Conservation (phyloP, 176 grass and related monocot genomes). For the Carex parvula region DNA sequence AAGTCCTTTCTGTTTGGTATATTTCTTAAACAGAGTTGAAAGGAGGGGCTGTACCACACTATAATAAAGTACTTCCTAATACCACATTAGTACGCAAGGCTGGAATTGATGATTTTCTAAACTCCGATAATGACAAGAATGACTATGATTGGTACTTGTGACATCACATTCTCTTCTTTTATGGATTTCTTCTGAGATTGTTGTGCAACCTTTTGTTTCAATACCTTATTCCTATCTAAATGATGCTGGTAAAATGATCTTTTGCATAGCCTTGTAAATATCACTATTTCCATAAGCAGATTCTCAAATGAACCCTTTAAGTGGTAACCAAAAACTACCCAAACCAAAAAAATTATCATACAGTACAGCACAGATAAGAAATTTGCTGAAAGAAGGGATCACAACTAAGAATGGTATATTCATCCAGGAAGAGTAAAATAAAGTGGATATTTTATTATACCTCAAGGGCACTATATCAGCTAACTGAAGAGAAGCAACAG, state of each 20-base stretch:
- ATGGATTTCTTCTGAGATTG: neutral
- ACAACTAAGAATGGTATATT: neutral
- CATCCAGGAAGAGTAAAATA: neutral
- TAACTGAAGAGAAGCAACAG: neutral
- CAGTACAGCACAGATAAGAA: neutral
- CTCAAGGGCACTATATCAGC: neutral
- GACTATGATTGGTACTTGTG: slow-evolving; percentile 87
- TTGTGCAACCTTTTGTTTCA: neutral
- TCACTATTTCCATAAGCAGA: neutral
- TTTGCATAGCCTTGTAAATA: slow-evolving; percentile 3
- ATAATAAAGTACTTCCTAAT: slow-evolving; percentile 27
- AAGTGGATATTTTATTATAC: neutral
- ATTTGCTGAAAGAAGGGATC: neutral
- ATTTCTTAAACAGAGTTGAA: slow-evolving; percentile 27
- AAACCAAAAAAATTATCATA: neutral
- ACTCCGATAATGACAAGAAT: slow-evolving; percentile 85
- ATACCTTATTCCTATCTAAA: slow-evolving; percentile 4
- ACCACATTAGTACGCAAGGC: slow-evolving; percentile 22
- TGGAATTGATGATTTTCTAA: slow-evolving; percentile 84
- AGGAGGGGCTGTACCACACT: slow-evolving; percentile 19
- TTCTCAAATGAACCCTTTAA: neutral
- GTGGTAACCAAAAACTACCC: neutral
- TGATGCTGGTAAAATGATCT: neutral
- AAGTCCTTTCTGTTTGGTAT: slow-evolving; percentile 3
- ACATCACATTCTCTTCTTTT: slow-evolving; percentile 15